Percentiles rank a stretch among this genome's conserved stretches.
Evolutionary conservation across 805 yeast genomes (phyloP).

Genomic region (Saturnispora ahearnii): DNA sequence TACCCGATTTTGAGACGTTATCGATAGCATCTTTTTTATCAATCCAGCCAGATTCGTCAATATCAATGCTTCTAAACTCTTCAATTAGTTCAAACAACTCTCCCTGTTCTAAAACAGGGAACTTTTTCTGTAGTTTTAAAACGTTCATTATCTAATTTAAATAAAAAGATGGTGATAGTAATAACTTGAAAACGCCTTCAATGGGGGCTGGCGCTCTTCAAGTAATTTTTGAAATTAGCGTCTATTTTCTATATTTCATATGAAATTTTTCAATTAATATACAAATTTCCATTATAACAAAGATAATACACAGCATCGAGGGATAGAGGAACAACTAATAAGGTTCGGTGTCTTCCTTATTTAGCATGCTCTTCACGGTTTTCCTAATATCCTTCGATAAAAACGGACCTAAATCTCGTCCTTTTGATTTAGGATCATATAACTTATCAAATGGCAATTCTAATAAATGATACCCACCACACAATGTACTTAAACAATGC

Average conservation of each 20-base stretch:
- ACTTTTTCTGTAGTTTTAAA: slow-evolving; percentile 51
- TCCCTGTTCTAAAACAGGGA: slow-evolving; percentile 76
- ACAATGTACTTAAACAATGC: not conserved
- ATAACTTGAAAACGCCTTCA: not conserved
- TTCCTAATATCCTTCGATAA: slow-evolving; percentile 13
- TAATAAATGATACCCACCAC: slow-evolving; percentile 11
- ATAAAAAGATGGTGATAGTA: not conserved
- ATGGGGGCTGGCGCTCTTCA: not conserved
- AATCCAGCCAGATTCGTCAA: slow-evolving; percentile 89
- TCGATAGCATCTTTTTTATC: slow-evolving; percentile 88
- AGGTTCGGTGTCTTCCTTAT: not conserved
- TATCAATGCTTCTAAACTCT: slow-evolving; percentile 74
- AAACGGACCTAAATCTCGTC: slow-evolving; percentile 13
- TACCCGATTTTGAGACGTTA: slow-evolving; percentile 68
- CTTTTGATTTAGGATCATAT: slow-evolving; percentile 11
- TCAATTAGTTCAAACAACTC: slow-evolving; percentile 82
- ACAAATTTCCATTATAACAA: not conserved
- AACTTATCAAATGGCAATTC: slow-evolving; percentile 19
- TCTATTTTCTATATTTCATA: not conserved
- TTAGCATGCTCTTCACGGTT: not conserved
- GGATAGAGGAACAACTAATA: not conserved
- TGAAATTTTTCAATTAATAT: not conserved
- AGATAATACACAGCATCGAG: not conserved
- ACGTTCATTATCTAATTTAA: slow-evolving; percentile 1
- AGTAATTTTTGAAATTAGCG: not conserved